Evolutionary conservation across 1,284 basidiomycete genomes (phyloP).

Genomic region (Cryptococcus wingfieldii): DNA sequence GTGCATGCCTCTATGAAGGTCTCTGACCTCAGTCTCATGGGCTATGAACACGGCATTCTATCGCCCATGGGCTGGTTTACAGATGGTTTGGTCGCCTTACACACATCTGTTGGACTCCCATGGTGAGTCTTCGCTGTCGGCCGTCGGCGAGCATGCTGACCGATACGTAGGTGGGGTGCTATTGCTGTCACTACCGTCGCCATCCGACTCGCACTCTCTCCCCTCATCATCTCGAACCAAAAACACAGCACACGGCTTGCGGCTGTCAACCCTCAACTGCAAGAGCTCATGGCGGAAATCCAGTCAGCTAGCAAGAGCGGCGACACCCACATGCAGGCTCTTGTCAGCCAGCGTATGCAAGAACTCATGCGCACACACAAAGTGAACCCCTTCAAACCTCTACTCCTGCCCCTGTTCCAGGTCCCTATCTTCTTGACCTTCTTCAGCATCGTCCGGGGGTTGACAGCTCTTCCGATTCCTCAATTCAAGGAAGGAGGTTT

Average conservation of each 20-base stretch:
- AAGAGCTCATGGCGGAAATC: conserved; percentile 56
- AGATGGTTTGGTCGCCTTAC: conserved; percentile 64
- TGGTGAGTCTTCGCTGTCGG: conserved; percentile 53
- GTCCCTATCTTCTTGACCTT: conserved; percentile 74
- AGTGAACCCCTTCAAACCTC: conserved; percentile 59
- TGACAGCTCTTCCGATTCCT: conserved; percentile 67
- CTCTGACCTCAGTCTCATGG: conserved; percentile 74
- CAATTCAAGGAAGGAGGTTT: conserved; percentile 76
- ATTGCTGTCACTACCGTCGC: conserved; percentile 68
- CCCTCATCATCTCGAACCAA: conserved; percentile 62
- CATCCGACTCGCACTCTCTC: conserved; percentile 67
- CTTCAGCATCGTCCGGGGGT: conserved; percentile 75
- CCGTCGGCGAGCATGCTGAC: not conserved
- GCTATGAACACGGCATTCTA: conserved; percentile 57
- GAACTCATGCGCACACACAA: conserved; percentile 66
- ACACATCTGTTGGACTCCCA: conserved; percentile 69
- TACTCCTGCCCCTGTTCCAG: conserved; percentile 65
- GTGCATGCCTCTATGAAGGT: conserved; percentile 56
- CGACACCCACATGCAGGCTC: conserved; percentile 58
- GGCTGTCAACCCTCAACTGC: conserved; percentile 61
- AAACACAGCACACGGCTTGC: conserved; percentile 67
- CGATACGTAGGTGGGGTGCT: conserved; percentile 58
- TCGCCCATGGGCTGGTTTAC: conserved; percentile 63
- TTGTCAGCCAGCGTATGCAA: conserved; percentile 57
- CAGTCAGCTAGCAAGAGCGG: conserved; percentile 51